Percentiles rank a stretch among this genome's conserved stretches.
Evolutionary conservation across 768 basidiomycete species (phyloP).

Genomic region (Arthromyces matolae): DNA sequence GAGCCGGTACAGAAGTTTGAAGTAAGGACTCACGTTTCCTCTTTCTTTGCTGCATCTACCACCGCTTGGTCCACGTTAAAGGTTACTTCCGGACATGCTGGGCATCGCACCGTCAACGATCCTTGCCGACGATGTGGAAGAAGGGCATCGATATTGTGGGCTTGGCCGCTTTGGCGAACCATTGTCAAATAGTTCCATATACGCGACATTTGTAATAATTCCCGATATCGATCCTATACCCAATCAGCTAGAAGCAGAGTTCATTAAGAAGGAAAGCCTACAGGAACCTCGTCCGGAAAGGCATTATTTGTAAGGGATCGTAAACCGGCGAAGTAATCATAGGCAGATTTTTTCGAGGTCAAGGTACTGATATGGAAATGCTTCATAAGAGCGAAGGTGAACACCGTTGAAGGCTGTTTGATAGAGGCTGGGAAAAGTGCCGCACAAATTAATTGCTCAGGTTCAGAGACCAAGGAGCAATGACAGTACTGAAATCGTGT

Average conservation of each 20-base stretch:
- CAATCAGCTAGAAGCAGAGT: too few relatives aligned
- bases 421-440: not conserved
- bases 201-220: not conserved
- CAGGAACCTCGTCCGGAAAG: not conserved
- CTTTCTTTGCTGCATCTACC: not conserved
- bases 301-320: not conserved
- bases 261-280: too few relatives aligned
- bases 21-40: not conserved
- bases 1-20: not conserved
- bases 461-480: not conserved
- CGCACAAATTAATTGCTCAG: not conserved
- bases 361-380: not conserved
- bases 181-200: not conserved
- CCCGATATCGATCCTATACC: slow-evolving; percentile 1
- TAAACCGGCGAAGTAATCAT: not conserved
- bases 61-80: slow-evolving; percentile 1
- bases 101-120: slow-evolving; percentile 2
- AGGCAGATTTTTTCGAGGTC: too few relatives aligned
- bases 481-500: not conserved
- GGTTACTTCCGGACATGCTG: slow-evolving; percentile 1
- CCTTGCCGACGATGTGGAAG: not conserved
- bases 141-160: not conserved
- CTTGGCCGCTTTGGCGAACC: not conserved
- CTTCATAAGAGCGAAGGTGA: not conserved
- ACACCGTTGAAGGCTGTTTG: not conserved